phyloP scores from a whole-genome alignment of 257 asterid genomes.

The Datura wrightii region DNA sequence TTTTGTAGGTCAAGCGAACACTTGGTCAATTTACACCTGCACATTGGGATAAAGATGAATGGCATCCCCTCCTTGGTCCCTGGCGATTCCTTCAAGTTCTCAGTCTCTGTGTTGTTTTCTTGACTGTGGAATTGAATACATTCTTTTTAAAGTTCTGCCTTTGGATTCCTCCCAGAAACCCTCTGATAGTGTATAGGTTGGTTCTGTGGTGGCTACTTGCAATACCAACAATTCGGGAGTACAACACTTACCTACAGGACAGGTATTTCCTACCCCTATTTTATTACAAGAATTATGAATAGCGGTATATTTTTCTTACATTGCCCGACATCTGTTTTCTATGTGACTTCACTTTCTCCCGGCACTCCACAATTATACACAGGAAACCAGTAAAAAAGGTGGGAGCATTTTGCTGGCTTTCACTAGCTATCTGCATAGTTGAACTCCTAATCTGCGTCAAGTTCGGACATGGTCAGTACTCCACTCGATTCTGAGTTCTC shows the following conservation, averaged over 20 bases:
- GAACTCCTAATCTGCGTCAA: slow-evolving; percentile 91
- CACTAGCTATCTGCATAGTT: slow-evolving; percentile 89
- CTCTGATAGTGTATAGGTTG: slow-evolving; percentile 76
- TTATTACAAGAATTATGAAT: slow-evolving; percentile 5
- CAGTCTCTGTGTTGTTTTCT: slow-evolving; percentile 76
- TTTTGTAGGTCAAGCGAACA: slow-evolving; percentile 82
- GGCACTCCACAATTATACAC: slow-evolving; percentile 23
- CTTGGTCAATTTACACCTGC: slow-evolving; percentile 96
- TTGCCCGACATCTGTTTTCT: background rate
- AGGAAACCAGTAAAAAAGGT: slow-evolving; percentile 84
- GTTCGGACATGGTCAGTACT: slow-evolving; percentile 76
- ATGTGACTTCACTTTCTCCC: background rate
- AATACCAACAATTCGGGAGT: slow-evolving; percentile 92
- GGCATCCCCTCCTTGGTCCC: slow-evolving; percentile 99
- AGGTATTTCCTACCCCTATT: slow-evolving; percentile 48
- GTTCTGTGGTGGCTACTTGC: slow-evolving; percentile 97
- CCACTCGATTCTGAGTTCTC: background rate
- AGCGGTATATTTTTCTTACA: background rate
- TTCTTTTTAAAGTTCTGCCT: slow-evolving; percentile 93
- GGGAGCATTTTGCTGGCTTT: slow-evolving; percentile 93
- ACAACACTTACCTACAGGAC: slow-evolving; percentile 90
- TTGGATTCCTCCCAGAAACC: slow-evolving; percentile 97
- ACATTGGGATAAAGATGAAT: slow-evolving; percentile 96
- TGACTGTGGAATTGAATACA: slow-evolving; percentile 93
- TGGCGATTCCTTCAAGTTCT: slow-evolving; percentile 90